phyloP scores from a whole-genome alignment of 768 basidiomycete species.

The Boletus vermiculosoides region DNA sequence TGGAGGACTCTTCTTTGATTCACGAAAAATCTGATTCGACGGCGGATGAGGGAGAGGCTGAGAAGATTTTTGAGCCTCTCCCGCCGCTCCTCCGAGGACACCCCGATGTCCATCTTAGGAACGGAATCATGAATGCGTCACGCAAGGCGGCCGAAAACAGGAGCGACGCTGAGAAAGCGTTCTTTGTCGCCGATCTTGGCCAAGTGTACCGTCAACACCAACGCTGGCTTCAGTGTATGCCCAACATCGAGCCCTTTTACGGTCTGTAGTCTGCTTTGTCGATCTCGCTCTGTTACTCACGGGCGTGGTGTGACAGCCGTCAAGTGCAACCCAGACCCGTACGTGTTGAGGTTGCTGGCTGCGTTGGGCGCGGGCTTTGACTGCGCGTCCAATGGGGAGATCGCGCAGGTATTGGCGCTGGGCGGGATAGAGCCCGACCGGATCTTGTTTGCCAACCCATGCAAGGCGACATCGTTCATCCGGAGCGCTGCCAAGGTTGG shows the following conservation, averaged over 20 bases:
- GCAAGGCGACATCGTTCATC: constrained; percentile 94
- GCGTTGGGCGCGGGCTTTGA: constrained; percentile 93
- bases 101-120: constrained; percentile 70
- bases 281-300: constrained; percentile 27
- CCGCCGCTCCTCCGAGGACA: constrained; percentile 69
- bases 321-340: constrained; percentile 98
- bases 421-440: constrained; percentile 74
- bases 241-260: constrained; percentile 91
- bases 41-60: constrained; percentile 33
- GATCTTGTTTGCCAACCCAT: constrained; percentile 98
- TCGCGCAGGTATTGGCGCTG: constrained; percentile 70
- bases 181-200: constrained; percentile 93
- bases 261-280: constrained; percentile 50
- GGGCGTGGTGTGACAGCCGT: constrained; percentile 56
- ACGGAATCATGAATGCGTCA: constrained; percentile 69
- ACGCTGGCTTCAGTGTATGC: constrained; percentile 75
- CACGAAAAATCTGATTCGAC: constrained; percentile 54
- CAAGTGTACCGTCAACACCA: constrained; percentile 82
- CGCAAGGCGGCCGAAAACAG: constrained; percentile 50
- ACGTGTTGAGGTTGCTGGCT: constrained; percentile 86
- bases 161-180: constrained; percentile 86
- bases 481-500: constrained; percentile 75
- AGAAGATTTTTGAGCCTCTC: constrained; percentile 55
- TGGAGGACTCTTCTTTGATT: constrained; percentile 10
- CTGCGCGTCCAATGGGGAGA: constrained; percentile 95